phyloP scores from a whole-genome alignment of 23 red algal genomes.

The Gracilariopsis chorda region DNA sequence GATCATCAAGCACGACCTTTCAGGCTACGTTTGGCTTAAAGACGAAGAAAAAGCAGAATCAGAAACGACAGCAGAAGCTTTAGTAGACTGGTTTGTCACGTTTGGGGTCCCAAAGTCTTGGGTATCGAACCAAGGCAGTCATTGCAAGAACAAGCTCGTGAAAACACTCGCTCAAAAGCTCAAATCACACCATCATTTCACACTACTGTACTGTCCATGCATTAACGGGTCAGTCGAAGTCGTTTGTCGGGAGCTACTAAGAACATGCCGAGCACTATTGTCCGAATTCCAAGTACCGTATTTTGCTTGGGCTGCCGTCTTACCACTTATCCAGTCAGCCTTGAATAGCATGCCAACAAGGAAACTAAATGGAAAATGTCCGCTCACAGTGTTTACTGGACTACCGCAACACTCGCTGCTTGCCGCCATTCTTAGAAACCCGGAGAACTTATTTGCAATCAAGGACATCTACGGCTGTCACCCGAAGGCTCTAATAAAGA shows the following conservation, averaged over 20 bases:
- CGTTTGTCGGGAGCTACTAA: no score
- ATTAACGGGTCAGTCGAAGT: no score
- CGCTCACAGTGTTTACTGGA: neutral
- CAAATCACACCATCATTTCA: neutral
- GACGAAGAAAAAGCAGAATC: neutral
- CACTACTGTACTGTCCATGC: conserved; percentile 3
- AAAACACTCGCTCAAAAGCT: neutral
- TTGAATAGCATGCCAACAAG: neutral
- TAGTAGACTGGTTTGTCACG: neutral
- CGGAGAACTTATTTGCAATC: neutral
- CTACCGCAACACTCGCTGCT: neutral
- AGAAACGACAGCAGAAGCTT: neutral
- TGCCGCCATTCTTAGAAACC: neutral
- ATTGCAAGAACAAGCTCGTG: neutral
- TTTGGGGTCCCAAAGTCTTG: neutral
- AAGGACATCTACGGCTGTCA: neutral
- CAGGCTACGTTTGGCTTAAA: neutral
- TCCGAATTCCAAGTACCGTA: no score
- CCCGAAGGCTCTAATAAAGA: neutral
- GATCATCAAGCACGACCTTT: neutral
- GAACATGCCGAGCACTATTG: no score
- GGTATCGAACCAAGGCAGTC: neutral
- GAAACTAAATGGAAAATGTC: neutral
- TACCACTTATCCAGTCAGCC: no score
- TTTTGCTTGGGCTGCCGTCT: no score